Base-by-base conservation (phyloP, 352 stramenopile species). In the Phytopythium delawarense region DNA sequence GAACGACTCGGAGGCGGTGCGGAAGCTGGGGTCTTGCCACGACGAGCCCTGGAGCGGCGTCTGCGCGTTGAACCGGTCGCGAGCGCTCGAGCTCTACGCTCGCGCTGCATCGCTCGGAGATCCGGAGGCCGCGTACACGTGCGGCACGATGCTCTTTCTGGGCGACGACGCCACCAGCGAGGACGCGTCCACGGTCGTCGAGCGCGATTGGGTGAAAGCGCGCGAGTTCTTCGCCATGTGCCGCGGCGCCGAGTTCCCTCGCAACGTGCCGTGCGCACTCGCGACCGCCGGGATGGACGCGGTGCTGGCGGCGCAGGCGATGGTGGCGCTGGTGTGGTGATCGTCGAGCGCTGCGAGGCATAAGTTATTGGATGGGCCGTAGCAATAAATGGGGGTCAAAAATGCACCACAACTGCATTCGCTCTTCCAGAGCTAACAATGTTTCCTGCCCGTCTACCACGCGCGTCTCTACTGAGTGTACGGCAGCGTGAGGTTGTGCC, bases 1-100 rank as follows among this genome's bases (percentile, higher is more conserved):
- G 39, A 91, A 89, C 54, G 84, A 94, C 69, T 86, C 77, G 6
- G 82, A 94, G 61, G 79, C 77, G 51, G 70, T 94, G 30, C 79
- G 82, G 37, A 91, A 88, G 64, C 84, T 75, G 0, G 84, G 80
- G 0, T 54, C 62, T 8, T 94, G 84, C 59, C 82, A 79, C 34
- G 72, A 90, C 53, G 78, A 91, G 42, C 73, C 75, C 1, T 94
- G 84, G 82, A 35, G 34, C 1, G 75, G 73, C 34, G 79, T 86
- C 15, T 94, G 84, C 25, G 32, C 66, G 3, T 66, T 63, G 35
- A 89, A 94, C 62, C 66, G 69, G 49, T 75, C 79, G 11, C 57
- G 60, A 23, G 82, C 84, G 32, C 70, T 92, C 32, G 71, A 82
- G 60, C 67, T 69, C 4, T 94, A 89, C 57, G 60, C 70, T 39